A percentile compares a stretch with the other conserved stretches of the same genome.
phyloP scores from a whole-genome alignment of 1,284 basidiomycete species.

The Marasmius sp. region DNA sequence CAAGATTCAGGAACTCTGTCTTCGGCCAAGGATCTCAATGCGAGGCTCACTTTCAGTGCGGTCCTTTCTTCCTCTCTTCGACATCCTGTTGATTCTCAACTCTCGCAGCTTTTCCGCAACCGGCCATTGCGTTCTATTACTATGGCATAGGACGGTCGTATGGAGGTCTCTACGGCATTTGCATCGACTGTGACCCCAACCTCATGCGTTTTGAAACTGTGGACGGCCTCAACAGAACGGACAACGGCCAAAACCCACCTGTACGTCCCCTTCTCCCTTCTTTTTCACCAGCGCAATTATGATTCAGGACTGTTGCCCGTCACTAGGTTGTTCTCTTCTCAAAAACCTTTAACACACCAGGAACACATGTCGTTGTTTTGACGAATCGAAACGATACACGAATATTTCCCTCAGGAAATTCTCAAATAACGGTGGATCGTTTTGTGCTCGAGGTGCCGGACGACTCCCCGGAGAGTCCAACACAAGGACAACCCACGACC shows the following conservation, averaged over 20 bases:
- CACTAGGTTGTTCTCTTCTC: not conserved
- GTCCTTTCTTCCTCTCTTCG: not conserved
- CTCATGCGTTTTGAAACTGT: not conserved
- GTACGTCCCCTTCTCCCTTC: not conserved
- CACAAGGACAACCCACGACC: no score
- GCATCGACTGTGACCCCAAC: not conserved
- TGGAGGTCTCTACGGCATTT: not conserved
- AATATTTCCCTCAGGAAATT: not conserved
- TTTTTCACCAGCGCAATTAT: not conserved
- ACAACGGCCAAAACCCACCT: not conserved
- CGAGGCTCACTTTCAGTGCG: not conserved
- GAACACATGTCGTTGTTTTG: not conserved
- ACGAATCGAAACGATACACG: not conserved
- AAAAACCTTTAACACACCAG: not conserved
- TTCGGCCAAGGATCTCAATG: no score
- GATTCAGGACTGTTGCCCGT: not conserved
- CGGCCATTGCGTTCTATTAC: not conserved
- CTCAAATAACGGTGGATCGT: not conserved
- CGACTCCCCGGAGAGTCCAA: no score
- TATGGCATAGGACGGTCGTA: not conserved
- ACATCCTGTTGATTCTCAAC: not conserved
- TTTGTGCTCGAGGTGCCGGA: not conserved
- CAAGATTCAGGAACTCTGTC: no score
- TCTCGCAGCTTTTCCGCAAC: slow-evolving; percentile 7
- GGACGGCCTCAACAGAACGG: not conserved